phyloP scores from a whole-genome alignment of 257 asterid genomes.

The Ligustrum vulgare region DNA sequence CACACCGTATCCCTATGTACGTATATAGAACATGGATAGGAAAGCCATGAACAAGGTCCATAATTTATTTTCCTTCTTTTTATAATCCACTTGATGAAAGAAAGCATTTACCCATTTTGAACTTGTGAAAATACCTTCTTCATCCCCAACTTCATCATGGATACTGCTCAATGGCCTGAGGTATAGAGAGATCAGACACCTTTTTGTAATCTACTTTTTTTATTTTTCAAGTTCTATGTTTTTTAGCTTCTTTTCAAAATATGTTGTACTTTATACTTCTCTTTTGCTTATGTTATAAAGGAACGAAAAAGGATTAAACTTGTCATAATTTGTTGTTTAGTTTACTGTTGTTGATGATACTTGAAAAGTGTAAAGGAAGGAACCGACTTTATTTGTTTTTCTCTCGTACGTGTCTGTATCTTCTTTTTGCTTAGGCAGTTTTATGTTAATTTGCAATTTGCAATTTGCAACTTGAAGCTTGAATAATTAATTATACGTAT shows the following conservation, averaged over 20 bases:
- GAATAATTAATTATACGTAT: no score
- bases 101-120: background rate
- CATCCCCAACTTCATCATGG: background rate
- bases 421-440: background rate
- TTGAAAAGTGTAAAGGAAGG: conserved; percentile 34
- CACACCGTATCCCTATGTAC: background rate
- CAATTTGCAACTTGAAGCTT: background rate
- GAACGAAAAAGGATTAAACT: conserved; percentile 28
- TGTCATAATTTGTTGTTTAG: conserved; percentile 10
- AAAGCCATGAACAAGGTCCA: background rate
- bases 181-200: conserved; percentile 36
- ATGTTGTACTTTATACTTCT: background rate
- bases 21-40: background rate
- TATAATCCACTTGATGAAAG: background rate
- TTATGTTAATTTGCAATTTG: background rate
- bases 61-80: conserved; percentile 8
- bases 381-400: conserved; percentile 23
- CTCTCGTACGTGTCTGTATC: background rate
- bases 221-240: background rate
- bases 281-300: conserved; percentile 1
- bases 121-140: background rate
- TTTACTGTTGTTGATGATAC: conserved; percentile 6
- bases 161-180: conserved; percentile 59
- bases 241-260: background rate
- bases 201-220: background rate